Percentiles rank a stretch among this genome's conserved stretches.
These are phyloP conservation scores for Fusarium miscanthi DNA, from an alignment of 2,329 filamentous ascomycete species.

Conservation along the genomic window DNA sequence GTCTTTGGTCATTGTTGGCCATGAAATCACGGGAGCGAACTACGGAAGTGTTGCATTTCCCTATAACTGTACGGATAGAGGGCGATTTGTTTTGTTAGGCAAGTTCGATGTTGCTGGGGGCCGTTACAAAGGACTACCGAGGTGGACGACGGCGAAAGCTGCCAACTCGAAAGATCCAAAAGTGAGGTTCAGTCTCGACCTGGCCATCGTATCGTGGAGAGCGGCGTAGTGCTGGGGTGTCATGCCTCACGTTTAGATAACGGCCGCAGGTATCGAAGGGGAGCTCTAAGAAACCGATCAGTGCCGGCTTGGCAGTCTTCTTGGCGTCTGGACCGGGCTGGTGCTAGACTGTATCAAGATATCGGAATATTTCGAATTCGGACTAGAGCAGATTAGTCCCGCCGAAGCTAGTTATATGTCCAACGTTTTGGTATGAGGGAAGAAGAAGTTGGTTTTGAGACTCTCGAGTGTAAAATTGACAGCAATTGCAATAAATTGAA, in stretches of 20 bases:
- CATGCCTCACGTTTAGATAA: not conserved
- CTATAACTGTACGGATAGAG: not conserved
- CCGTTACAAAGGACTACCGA: no score
- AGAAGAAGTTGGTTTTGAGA: not conserved
- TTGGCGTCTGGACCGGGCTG: not conserved
- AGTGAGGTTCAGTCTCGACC: not conserved
- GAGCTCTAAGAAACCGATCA: not conserved
- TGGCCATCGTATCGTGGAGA: not conserved
- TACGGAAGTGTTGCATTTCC: fast-evolving
- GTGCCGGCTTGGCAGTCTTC: not conserved
- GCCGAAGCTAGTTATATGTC: not conserved
- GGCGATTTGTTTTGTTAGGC: not conserved
- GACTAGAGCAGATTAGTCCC: not conserved
- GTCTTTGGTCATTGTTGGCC: not conserved
- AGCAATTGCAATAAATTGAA: not conserved
- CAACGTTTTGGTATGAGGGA: not conserved
- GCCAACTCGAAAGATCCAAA: not conserved
- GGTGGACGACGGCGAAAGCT: not conserved
- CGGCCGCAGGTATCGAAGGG: not conserved
- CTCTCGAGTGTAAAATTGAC: not conserved
- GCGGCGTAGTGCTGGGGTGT: not conserved
- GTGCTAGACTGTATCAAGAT: not conserved
- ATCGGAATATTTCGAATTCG: not conserved
- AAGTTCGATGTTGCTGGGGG: not conserved
- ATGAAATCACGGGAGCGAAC: fast-evolving